These are phyloP conservation scores for Yamadazyma insecticola DNA, from an alignment of 805 yeast genomes.

Conservation along the genomic window DNA sequence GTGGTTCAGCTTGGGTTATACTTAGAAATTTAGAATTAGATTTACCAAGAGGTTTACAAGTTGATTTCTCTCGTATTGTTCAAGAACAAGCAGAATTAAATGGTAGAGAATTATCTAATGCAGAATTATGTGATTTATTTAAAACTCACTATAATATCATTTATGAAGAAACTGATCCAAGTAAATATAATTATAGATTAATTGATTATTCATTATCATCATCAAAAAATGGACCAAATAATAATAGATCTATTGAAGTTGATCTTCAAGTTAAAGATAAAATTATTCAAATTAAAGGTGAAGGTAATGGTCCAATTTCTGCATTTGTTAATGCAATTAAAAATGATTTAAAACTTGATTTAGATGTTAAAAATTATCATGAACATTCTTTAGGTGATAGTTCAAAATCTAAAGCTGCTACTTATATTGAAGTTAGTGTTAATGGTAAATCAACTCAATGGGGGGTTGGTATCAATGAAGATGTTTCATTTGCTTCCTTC, in stretches of 20 bases:
- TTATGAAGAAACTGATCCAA: slow-evolving; percentile 24
- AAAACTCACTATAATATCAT: slow-evolving; percentile 51
- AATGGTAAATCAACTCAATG: slow-evolving; percentile 46
- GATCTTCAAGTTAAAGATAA: slow-evolving; percentile 45
- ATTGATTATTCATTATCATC: slow-evolving; percentile 45
- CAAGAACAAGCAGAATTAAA: slow-evolving; percentile 64
- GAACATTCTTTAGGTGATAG: slow-evolving; percentile 80
- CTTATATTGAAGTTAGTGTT: slow-evolving; percentile 48
- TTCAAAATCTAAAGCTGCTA: slow-evolving; percentile 68
- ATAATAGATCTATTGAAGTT: slow-evolving; percentile 43
- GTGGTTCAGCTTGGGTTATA: slow-evolving; percentile 88
- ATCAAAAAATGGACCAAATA: slow-evolving; percentile 17
- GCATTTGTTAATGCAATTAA: slow-evolving; percentile 64
- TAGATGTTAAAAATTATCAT: slow-evolving; percentile 66
- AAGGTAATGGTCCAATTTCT: slow-evolving; percentile 82
- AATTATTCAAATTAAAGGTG: slow-evolving; percentile 43
- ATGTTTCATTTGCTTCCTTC: slow-evolving; percentile 82
- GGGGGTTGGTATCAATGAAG: slow-evolving; percentile 94
- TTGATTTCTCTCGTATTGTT: slow-evolving; percentile 67
- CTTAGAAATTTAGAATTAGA: slow-evolving; percentile 71
- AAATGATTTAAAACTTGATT: slow-evolving; percentile 39
- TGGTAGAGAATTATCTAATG: slow-evolving; percentile 66
- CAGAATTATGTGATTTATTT: slow-evolving; percentile 64
- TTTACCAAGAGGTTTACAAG: slow-evolving; percentile 76
- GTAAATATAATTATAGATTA: slow-evolving; percentile 29